Conservation (phyloP, 345 rosid genomes). For the Durio zibethinus region DNA sequence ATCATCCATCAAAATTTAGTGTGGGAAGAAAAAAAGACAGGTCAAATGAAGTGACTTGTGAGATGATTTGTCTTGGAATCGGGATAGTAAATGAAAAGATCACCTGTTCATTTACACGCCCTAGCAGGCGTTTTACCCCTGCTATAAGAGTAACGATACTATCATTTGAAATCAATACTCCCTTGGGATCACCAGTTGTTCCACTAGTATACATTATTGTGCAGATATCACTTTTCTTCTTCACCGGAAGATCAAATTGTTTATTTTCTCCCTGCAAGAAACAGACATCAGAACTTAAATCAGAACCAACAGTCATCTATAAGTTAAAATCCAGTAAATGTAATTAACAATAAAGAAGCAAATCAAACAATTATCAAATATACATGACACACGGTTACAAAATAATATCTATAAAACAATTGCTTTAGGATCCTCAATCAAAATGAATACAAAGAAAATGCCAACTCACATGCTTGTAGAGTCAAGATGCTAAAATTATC, state of each 20-base stretch:
- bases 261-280: constrained; percentile 60
- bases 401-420: background rate
- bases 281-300: constrained; percentile 15
- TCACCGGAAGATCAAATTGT: constrained; percentile 75
- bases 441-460: background rate
- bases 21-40: background rate
- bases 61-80: background rate
- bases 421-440: background rate
- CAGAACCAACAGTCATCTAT: constrained; percentile 4
- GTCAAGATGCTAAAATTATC: background rate
- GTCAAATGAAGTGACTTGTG: background rate
- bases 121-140: constrained; percentile 61
- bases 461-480: background rate
- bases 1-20: background rate
- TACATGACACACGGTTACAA: background rate
- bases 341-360: background rate
- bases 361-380: background rate
- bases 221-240: constrained; percentile 71
- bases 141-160: constrained; percentile 74
- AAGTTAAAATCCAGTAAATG: background rate
- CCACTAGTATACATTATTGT: constrained; percentile 99
- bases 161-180: constrained; percentile 89
- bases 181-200: constrained; percentile 99
- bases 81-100: background rate
- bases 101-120: constrained; percentile 67